Percentiles rank a stretch among this genome's conserved stretches.
Evolutionary conservation across 805 yeast genomes (phyloP).

Genomic region (Cyberlindnera saturnus): DNA sequence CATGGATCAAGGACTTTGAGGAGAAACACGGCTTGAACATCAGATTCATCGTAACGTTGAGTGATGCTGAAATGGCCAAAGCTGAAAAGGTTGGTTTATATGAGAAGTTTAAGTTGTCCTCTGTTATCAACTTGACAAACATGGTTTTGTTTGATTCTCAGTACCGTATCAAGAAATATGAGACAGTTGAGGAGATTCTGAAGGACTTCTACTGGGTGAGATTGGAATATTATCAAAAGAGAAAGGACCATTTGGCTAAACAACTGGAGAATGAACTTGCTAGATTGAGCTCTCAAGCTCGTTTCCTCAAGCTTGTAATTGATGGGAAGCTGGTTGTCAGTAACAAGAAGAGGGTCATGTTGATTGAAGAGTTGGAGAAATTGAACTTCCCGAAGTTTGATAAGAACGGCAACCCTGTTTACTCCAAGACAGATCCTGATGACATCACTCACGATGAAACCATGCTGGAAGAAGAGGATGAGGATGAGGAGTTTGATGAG

Average conservation of each 20-base stretch:
- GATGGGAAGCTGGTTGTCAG: slow-evolving; percentile 64
- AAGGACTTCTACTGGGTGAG: slow-evolving; percentile 82
- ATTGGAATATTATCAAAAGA: slow-evolving; percentile 81
- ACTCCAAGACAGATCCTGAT: slow-evolving; percentile 30
- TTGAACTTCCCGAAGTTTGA: slow-evolving; percentile 73
- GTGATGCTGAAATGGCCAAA: slow-evolving; percentile 78
- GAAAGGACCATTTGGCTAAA: slow-evolving; percentile 75
- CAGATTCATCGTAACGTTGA: slow-evolving; percentile 68
- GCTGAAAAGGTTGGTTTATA: slow-evolving; percentile 69
- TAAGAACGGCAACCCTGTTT: slow-evolving; percentile 59
- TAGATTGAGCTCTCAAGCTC: slow-evolving; percentile 74
- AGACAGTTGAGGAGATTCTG: slow-evolving; percentile 67
- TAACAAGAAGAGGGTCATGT: slow-evolving; percentile 62
- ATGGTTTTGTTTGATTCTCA: slow-evolving; percentile 95
- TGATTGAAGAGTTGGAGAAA: slow-evolving; percentile 57
- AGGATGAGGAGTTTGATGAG: slow-evolving; percentile 34
- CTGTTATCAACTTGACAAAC: slow-evolving; percentile 66
- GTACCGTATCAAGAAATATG: slow-evolving; percentile 82
- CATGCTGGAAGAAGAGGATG: slow-evolving; percentile 29
- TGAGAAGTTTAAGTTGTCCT: slow-evolving; percentile 74
- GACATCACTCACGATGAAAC: slow-evolving; percentile 31
- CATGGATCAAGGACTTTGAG: slow-evolving; percentile 92
- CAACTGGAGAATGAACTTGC: slow-evolving; percentile 70
- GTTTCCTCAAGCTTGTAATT: slow-evolving; percentile 86
- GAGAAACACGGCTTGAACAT: slow-evolving; percentile 88